These are phyloP conservation scores for Cutaneotrichosporon sp. DNA, from an alignment of 1,284 basidiomycete species.

Conservation along the genomic window DNA sequence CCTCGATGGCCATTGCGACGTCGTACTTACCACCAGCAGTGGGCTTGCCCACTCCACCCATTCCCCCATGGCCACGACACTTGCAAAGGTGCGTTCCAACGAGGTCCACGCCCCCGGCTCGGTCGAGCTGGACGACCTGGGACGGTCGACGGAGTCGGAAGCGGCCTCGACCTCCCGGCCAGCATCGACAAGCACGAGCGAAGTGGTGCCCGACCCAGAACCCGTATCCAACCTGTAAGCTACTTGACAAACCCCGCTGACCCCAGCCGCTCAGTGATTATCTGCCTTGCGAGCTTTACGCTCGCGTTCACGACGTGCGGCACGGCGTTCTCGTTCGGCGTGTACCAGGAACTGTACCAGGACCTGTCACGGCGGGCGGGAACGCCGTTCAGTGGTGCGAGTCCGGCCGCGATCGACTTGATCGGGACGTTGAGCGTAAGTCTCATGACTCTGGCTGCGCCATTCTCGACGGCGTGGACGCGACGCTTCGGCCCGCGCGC, in stretches of 20 bases:
- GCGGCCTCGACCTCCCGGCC: too few species aligned
- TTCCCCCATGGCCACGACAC: too few species aligned
- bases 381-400: constrained; percentile 24
- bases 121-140: too few species aligned
- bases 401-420: constrained; percentile 23
- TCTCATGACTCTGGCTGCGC: constrained; percentile 29
- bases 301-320: constrained; percentile 27
- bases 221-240: not conserved
- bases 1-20: too few species aligned
- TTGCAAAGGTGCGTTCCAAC: too few species aligned
- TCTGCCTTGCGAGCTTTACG: constrained; percentile 15
- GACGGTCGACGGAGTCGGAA: too few species aligned
- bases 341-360: constrained; percentile 31
- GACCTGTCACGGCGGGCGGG: constrained; percentile 10
- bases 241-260: not conserved
- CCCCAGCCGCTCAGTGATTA: constrained; percentile 13
- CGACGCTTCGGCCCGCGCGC: constrained; percentile 17
- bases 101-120: too few species aligned
- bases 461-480: constrained; percentile 22
- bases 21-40: too few species aligned
- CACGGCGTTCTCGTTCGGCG: constrained; percentile 27
- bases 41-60: too few species aligned
- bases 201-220: too few species aligned
- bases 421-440: constrained; percentile 26
- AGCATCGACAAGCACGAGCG: too few species aligned